phyloP scores from a whole-genome alignment of 2,329 filamentous ascomycete species.

The Sphaerulina vaccinii region DNA sequence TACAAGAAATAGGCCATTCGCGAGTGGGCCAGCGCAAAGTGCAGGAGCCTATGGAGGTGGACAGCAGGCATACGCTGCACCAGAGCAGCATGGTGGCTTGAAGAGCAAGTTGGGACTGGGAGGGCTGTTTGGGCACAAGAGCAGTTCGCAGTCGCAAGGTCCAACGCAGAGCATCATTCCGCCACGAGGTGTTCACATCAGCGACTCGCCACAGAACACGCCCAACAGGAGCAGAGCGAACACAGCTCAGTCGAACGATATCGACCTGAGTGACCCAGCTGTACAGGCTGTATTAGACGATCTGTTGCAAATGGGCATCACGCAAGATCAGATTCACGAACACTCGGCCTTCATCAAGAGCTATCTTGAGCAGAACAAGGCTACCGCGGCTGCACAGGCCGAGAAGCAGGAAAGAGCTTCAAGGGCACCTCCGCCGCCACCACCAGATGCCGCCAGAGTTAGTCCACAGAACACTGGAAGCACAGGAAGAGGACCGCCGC shows the following conservation, averaged over 20 bases:
- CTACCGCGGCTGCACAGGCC: conserved; percentile 46
- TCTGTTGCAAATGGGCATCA: conserved; percentile 64
- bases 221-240: conserved; percentile 24
- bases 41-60: conserved; percentile 11
- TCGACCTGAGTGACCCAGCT: conserved; percentile 62
- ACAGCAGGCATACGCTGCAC: conserved; percentile 12
- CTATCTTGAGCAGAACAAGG: conserved; percentile 65
- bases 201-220: conserved; percentile 31
- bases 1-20: conserved; percentile 27
- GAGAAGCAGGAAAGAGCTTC: conserved; percentile 50
- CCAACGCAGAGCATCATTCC: conserved; percentile 53
- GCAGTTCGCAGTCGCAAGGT: conserved; percentile 35
- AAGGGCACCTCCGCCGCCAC: conserved; percentile 62
- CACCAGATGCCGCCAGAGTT: conserved; percentile 48
- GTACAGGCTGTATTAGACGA: conserved; percentile 62
- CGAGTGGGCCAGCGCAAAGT: conserved; percentile 27
- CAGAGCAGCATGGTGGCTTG: conserved; percentile 18
- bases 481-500: conserved; percentile 61
- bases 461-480: conserved; percentile 63
- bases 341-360: conserved; percentile 68
- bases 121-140: conserved; percentile 30
- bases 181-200: conserved; percentile 39
- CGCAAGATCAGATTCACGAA: conserved; percentile 65
- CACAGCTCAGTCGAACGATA: conserved; percentile 41
- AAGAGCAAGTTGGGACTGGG: conserved; percentile 27